A percentile compares a stretch with the other conserved stretches of the same genome.
Evolutionary conservation across 805 yeast genomes (phyloP).

Genomic region (Wickerhamomyces canadensis): DNA sequence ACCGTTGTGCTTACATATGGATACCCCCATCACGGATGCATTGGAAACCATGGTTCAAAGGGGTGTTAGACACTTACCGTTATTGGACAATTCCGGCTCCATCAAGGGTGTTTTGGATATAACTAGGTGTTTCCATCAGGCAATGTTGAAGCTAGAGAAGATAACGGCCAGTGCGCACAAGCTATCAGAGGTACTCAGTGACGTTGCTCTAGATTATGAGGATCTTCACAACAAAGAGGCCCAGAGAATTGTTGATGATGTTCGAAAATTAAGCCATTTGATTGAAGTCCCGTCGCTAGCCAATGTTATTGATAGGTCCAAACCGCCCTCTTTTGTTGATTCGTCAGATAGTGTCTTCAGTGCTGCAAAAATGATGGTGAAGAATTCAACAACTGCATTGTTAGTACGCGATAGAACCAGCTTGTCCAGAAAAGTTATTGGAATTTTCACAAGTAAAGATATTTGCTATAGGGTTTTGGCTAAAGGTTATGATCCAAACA

Average conservation of each 20-base stretch:
- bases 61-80: constrained; percentile 39
- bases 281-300: constrained; percentile 38
- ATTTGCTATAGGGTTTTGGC: constrained; percentile 38
- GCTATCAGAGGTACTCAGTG: constrained; percentile 23
- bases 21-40: constrained; percentile 37
- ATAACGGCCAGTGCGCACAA: constrained; percentile 33
- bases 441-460: constrained; percentile 42
- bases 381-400: constrained; percentile 36
- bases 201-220: constrained; percentile 26
- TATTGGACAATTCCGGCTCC: constrained; percentile 29
- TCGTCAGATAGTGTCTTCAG: constrained; percentile 30
- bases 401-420: constrained; percentile 31
- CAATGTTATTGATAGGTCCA: constrained; percentile 11
- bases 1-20: constrained; percentile 31
- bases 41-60: constrained; percentile 35
- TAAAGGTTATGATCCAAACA: constrained; percentile 28
- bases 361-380: constrained; percentile 36
- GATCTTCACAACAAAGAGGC: constrained; percentile 19
- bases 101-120: constrained; percentile 41
- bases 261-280: constrained; percentile 31
- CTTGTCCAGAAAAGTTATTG: constrained; percentile 32
- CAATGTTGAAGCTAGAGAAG: constrained; percentile 37
- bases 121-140: constrained; percentile 42
- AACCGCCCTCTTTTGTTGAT: constrained; percentile 30
- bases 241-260: constrained; percentile 26